Base-by-base conservation (phyloP, 164 flowering plant species). In the Piper longum region DNA sequence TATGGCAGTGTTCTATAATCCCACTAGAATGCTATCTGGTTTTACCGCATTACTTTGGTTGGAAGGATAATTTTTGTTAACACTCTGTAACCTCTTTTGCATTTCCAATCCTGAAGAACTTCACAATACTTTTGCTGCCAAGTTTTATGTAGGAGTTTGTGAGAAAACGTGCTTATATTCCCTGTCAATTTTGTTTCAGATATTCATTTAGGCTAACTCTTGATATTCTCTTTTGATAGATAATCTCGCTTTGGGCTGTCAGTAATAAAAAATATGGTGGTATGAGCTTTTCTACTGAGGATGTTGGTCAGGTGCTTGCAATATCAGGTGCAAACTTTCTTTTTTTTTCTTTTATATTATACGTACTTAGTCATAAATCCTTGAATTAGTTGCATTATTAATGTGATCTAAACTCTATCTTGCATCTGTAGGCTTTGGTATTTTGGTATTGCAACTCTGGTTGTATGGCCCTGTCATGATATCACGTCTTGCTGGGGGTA, bases 221-320 rank as follows among this genome's bases (percentile, higher is more conserved):
- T 14, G 12, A 48, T 6, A 40, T 4, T 39, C 41, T 43, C 41
- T 26, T n/a, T 67, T 41, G 66, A 42, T 72, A 89, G 92, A 82
- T 86, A 64, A 87, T 89, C 67, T 79, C 96, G 43, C 68, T 89
- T 40, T 89, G 96, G 96, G 91, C 96, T 66, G 85, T 77, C 26
- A 89, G 93, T 71, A 79, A 80, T 52, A 74, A 76, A 63, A 70
- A 71, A 62, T 64, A 68, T 65, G 90, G 93, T 43, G 96, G 96
- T 16, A 71, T 89, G 70, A 80, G 78, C 72, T 89, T 72, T 70
- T 69, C 91, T 59, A 74, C 93, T 57, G 64, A 80, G 16, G 75
- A 75, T 63, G 91, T 89, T 54, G 96, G 93, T 39, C 74, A 71
- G 67, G 82, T 84, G 73, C 84, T 87, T 70, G 66, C 88, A 62